Base-by-base conservation (phyloP, 2,329 filamentous ascomycete genomes). In the Colletotrichum incanum region DNA sequence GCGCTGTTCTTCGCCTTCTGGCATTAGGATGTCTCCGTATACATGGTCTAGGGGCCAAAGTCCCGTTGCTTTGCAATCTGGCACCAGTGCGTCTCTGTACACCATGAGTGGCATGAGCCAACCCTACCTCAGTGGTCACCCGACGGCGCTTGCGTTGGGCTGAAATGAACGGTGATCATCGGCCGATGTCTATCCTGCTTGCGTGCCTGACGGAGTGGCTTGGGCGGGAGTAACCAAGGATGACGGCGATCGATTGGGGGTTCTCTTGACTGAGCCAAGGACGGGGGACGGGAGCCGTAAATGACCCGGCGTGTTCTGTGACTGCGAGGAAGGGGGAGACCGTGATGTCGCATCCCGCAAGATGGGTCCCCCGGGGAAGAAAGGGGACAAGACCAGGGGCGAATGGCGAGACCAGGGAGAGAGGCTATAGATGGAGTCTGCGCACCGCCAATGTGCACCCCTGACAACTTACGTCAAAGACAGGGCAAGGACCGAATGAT, bases 151-250 rank as follows among this genome's bases (percentile, higher is more conserved):
- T 41, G 58, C 28, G 55, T 72, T 65, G 70, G 70, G 70, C 70
- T 65, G 70, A 64, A 72, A 69, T 50, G 59, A 69, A 49, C 59
- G 59, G 39, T 55, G 70, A 72, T 70, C 65, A 61, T 72, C 59
- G 58, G 59, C 66, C 65, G 45, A 60, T 58, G 41, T 54, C 65
- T 26, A 16, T 31, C 31, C 52, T 56, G 65, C 59, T 43, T 69
- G 34, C 47, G 65, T 72, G 70, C 70, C 65, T 65, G 55, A 72
- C 45, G 28, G 28, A 34, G 60, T 68, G 50, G 18, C 37, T 63
- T 54, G 37, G 58, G 28, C 28, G 37, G 52, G 45, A 20, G 26
- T 12, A n/a, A 20, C 9, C n/a, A 37, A 23, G 28, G 41, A 14
- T 47, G 41, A 45, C 20, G 54, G 37, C 47, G 37, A 72, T 69